Evolutionary conservation across 805 yeast genomes (phyloP).

Genomic region (Candida nitratophila): DNA sequence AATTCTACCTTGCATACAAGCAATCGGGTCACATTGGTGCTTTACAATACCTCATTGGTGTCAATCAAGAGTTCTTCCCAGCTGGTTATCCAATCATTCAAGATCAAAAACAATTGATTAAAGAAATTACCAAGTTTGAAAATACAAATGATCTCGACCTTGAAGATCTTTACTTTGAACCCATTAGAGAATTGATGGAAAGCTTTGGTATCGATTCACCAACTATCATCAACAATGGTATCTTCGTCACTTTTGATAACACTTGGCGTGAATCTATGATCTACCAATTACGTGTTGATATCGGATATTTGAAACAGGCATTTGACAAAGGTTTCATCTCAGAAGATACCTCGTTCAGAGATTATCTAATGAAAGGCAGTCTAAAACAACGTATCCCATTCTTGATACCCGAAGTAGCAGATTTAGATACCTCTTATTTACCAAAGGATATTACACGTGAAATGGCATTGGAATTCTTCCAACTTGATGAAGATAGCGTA

Average conservation of each 20-base stretch:
- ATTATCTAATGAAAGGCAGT: conserved; percentile 36
- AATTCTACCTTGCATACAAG: conserved; percentile 15
- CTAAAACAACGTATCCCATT: conserved; percentile 37
- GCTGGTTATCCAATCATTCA: conserved; percentile 4
- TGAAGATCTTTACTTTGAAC: conserved; percentile 10
- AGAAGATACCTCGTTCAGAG: conserved; percentile 24
- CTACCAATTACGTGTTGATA: conserved; percentile 50
- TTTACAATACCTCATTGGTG: conserved; percentile 14
- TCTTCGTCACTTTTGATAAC: conserved; percentile 40
- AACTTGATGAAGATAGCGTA: background rate
- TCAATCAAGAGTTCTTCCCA: conserved; percentile 10
- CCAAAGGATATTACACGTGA: background rate
- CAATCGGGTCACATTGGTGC: conserved; percentile 15
- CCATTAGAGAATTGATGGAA: conserved; percentile 15
- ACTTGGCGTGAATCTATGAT: conserved; percentile 52
- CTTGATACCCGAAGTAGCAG: conserved; percentile 51
- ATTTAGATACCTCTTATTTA: conserved; percentile 17
- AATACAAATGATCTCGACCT: background rate
- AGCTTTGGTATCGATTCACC: conserved; percentile 41
- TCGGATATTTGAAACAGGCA: conserved; percentile 23
- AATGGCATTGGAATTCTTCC: background rate
- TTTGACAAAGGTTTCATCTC: conserved; percentile 22
- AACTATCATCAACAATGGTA: conserved; percentile 66
- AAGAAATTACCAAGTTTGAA: background rate
- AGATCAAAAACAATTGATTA: background rate